phyloP scores from a whole-genome alignment of 192 early-diverging fungal genomes.

The Entomortierella chlamydospora region DNA sequence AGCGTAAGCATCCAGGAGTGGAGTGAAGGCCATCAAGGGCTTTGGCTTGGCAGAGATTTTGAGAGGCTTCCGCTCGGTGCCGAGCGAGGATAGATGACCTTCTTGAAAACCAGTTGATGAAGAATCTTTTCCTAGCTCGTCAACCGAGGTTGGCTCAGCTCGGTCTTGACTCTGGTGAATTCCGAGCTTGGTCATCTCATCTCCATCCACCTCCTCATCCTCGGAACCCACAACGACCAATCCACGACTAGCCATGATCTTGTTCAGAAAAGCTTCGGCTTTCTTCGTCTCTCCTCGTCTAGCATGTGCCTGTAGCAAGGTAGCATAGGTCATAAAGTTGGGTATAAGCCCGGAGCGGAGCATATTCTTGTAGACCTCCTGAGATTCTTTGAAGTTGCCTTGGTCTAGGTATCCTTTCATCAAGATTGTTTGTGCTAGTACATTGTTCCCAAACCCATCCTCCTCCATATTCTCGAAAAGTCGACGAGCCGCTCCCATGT shows the following conservation, averaged over 20 bases:
- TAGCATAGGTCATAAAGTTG: conserved; percentile 56
- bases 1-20: conserved; percentile 57
- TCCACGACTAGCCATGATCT: conserved; percentile 35
- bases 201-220: conserved; percentile 10
- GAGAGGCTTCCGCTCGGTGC: conserved; percentile 47
- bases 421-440: conserved; percentile 60
- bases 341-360: conserved; percentile 52
- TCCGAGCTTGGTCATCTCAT: conserved; percentile 9
- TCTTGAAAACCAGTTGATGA: not conserved
- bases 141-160: not conserved
- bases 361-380: conserved; percentile 58
- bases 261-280: conserved; percentile 34
- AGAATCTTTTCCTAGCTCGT: not conserved
- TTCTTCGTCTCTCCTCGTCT: conserved; percentile 44
- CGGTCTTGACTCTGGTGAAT: conserved; percentile 17
- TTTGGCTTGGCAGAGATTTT: conserved; percentile 12
- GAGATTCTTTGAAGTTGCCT: conserved; percentile 45
- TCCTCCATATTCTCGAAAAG: conserved; percentile 59
- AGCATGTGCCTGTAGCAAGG: conserved; percentile 57
- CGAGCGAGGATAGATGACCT: conserved; percentile 20
- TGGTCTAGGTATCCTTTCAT: conserved; percentile 60
- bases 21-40: conserved; percentile 56
- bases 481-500: conserved; percentile 47
- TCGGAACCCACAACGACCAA: conserved; percentile 10
- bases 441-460: conserved; percentile 44